These are phyloP conservation scores for Rossbeevera mucosa DNA, from an alignment of 768 basidiomycete genomes.

Conservation along the genomic window DNA sequence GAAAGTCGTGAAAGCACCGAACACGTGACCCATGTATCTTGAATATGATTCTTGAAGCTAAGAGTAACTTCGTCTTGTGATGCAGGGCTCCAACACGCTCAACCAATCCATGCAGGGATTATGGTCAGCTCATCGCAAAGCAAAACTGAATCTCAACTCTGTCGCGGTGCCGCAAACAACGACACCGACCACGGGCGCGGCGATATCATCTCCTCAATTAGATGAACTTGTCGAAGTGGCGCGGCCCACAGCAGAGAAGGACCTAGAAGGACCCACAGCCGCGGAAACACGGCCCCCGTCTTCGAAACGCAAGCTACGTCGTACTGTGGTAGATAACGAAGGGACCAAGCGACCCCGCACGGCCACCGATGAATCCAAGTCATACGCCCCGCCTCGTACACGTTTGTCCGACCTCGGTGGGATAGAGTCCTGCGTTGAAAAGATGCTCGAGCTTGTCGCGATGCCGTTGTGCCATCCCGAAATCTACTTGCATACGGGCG, in stretches of 20 bases:
- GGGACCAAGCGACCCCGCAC: conserved; percentile 55
- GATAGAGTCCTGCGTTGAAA: conserved; percentile 79
- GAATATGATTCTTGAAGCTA: too few species aligned
- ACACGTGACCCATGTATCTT: too few species aligned
- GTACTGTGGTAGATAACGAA: conserved; percentile 40
- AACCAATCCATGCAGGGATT: conserved; percentile 78
- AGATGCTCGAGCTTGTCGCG: conserved; percentile 93
- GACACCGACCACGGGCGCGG: not conserved
- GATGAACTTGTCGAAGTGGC: not conserved
- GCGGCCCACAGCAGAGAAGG: not conserved
- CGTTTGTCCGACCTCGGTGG: conserved; percentile 87
- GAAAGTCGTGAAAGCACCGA: too few species aligned
- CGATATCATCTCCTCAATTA: not conserved
- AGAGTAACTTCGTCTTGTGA: not conserved
- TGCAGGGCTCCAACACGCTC: conserved; percentile 64
- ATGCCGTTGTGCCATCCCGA: conserved; percentile 95
- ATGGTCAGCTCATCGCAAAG: conserved; percentile 64
- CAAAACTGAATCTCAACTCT: conserved; percentile 65
- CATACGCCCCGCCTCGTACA: conserved; percentile 64
- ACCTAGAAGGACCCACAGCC: not conserved
- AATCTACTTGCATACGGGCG: conserved; percentile 89
- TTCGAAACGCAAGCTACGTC: conserved; percentile 63
- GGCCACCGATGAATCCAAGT: conserved; percentile 23
- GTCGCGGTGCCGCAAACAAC: not conserved
- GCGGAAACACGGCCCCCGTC: conserved; percentile 17